Conservation (phyloP, 208 protist species). For the Crithidia sp. region DNA sequence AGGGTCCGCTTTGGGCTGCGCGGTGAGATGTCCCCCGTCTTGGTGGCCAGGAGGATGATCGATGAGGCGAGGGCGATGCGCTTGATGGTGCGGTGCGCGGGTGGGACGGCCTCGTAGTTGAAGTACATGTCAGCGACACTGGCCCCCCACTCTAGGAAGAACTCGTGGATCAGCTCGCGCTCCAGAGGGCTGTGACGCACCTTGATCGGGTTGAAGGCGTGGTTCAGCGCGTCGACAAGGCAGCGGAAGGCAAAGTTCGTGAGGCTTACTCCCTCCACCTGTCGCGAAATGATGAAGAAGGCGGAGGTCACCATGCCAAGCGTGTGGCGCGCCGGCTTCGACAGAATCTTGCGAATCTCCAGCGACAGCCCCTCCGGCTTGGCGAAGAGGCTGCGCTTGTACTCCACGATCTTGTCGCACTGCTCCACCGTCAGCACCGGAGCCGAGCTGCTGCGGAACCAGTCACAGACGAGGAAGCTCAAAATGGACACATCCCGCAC, state of each 20-base stretch:
- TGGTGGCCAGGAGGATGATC: conserved; percentile 46
- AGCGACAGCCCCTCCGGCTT: conserved; percentile 42
- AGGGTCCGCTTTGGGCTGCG: not conserved
- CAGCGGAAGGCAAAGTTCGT: conserved; percentile 66
- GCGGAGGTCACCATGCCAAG: conserved; percentile 79
- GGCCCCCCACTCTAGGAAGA: conserved; percentile 72
- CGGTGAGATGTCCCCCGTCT: conserved; percentile 6
- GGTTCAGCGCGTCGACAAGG: conserved; percentile 72
- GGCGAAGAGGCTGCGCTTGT: conserved; percentile 43
- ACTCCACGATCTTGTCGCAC: conserved; percentile 67
- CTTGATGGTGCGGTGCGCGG: conserved; percentile 58
- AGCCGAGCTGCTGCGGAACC: conserved; percentile 73
- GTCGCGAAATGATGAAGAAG: conserved; percentile 61
- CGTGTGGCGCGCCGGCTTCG: conserved; percentile 74
- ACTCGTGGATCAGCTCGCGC: conserved; percentile 69
- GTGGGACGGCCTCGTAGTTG: conserved; percentile 53
- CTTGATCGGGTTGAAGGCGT: conserved; percentile 80
- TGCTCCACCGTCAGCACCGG: conserved; percentile 64
- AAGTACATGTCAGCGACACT: conserved; percentile 81
- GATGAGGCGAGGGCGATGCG: conserved; percentile 71
- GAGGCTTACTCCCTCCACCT: conserved; percentile 39
- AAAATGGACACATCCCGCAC: conserved; percentile 64
- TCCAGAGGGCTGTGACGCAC: conserved; percentile 71
- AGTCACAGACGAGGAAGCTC: conserved; percentile 81
- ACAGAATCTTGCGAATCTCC: conserved; percentile 58